Conservation (phyloP, 2,329 filamentous ascomycete genomes). For the Amylocarpus encephaloides region DNA sequence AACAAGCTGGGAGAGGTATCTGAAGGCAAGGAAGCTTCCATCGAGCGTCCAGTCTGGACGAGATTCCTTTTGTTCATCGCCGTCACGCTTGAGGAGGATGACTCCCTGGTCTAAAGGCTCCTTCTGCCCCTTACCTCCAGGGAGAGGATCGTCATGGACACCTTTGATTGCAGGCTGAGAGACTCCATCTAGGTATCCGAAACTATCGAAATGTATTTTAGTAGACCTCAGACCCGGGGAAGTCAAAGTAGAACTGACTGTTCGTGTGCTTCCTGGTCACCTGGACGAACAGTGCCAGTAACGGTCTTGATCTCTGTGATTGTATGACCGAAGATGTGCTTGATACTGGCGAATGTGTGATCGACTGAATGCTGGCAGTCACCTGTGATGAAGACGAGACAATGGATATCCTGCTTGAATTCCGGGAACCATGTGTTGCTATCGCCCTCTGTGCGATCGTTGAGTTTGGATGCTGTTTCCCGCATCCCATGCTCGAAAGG, state of each 20-base stretch:
- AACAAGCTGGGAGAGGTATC: constrained; percentile 39
- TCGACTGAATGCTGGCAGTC: constrained; percentile 27
- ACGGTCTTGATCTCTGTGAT: constrained; percentile 31
- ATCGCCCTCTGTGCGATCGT: constrained; percentile 18
- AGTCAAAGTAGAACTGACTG: constrained; percentile 29
- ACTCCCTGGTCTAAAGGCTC: constrained; percentile 32
- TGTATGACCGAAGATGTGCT: constrained; percentile 28
- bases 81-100: constrained; percentile 34
- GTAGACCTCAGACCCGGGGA: not conserved
- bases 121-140: constrained; percentile 26
- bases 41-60: constrained; percentile 37
- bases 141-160: constrained; percentile 31
- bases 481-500: constrained; percentile 34
- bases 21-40: constrained; percentile 40
- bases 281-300: constrained; percentile 32
- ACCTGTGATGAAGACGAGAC: constrained; percentile 33
- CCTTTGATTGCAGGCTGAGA: constrained; percentile 32
- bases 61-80: constrained; percentile 25
- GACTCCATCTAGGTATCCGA: constrained; percentile 39
- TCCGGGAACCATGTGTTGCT: constrained; percentile 27
- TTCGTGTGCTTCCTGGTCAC: constrained; percentile 33
- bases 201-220: constrained; percentile 26
- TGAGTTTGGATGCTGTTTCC: constrained; percentile 27
- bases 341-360: constrained; percentile 28
- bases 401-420: constrained; percentile 34